phyloP scores from a whole-genome alignment of 2,329 filamentous ascomycete genomes.

The Fusarium sp. region DNA sequence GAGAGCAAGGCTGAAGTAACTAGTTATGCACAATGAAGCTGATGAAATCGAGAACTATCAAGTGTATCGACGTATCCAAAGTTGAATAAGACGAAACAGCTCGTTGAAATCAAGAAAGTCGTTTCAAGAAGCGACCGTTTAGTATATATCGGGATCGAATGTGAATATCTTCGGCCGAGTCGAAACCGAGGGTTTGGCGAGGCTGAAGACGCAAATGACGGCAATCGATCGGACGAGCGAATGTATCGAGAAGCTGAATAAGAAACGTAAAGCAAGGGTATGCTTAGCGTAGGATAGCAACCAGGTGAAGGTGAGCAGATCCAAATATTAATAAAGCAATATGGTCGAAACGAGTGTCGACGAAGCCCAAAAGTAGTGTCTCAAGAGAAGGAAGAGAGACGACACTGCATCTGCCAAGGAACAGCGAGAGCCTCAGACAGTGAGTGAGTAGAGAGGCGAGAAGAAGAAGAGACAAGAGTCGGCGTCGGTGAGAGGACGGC shows the following conservation, averaged over 20 bases:
- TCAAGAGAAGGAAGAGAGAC: conserved; percentile 46
- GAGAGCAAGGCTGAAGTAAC: conserved; percentile 35
- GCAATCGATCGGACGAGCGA: conserved; percentile 41
- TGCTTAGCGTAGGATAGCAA: conserved; percentile 34
- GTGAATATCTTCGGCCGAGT: conserved; percentile 41
- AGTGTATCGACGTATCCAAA: conserved; percentile 38
- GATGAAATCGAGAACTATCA: conserved; percentile 41
- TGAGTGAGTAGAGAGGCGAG: conserved; percentile 36
- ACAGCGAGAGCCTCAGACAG: conserved; percentile 38
- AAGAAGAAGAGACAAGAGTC: conserved; percentile 37
- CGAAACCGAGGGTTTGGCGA: conserved; percentile 33
- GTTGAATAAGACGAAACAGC: conserved; percentile 25
- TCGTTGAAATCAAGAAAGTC: conserved; percentile 34
- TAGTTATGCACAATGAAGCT: conserved; percentile 41
- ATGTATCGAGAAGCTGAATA: conserved; percentile 44
- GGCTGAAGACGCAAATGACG: conserved; percentile 36
- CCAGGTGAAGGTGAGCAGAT: conserved; percentile 40
- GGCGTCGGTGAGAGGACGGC: conserved; percentile 38
- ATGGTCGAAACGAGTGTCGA: conserved; percentile 50
- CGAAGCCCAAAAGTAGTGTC: conserved; percentile 45
- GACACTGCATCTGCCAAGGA: conserved; percentile 47
- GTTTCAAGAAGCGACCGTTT: conserved; percentile 43
- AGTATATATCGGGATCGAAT: conserved; percentile 45
- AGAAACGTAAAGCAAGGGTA: conserved; percentile 45
- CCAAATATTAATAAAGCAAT: conserved; percentile 50